A percentile compares a stretch with the other conserved stretches of the same genome.
Conservation (phyloP, 306 rosid genomes). For the Amphicarpaea edgeworthii region DNA sequence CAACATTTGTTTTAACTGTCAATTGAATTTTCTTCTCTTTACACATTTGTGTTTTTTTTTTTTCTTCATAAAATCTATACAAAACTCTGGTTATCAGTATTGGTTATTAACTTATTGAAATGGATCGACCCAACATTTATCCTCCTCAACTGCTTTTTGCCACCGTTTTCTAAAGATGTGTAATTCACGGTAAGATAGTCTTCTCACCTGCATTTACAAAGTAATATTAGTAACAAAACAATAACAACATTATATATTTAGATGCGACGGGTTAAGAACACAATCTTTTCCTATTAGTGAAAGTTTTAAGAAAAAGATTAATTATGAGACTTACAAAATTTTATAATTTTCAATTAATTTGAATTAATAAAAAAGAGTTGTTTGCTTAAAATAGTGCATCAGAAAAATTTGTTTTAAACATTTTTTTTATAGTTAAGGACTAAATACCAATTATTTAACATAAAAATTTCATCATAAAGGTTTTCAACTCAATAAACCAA, state of each 20-base stretch:
- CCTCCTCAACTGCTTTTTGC: slow-evolving; percentile 47
- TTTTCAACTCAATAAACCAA: slow-evolving; percentile 20
- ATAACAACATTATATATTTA: neutral
- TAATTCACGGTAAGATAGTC: slow-evolving; percentile 42
- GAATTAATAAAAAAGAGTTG: too few species aligned
- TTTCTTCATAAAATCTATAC: slow-evolving; percentile 13
- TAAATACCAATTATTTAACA: neutral
- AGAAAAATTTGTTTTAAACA: too few species aligned
- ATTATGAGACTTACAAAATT: too few species aligned
- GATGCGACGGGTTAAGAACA: neutral
- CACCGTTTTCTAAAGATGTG: slow-evolving; percentile 45
- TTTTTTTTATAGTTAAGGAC: too few species aligned
- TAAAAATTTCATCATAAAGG: neutral
- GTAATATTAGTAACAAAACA: neutral
- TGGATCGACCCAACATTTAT: slow-evolving; percentile 52
- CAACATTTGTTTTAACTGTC: neutral
- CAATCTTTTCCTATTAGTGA: too few species aligned
- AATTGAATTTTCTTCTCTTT: slow-evolving; percentile 10
- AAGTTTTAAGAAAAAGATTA: too few species aligned
- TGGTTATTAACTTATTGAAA: slow-evolving; percentile 39
- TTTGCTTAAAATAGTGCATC: too few species aligned
- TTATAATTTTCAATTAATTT: too few species aligned
- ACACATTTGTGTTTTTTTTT: slow-evolving; percentile 1
- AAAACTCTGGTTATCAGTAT: neutral
- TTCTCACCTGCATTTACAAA: slow-evolving; percentile 46